These are phyloP conservation scores for Camellia japonica DNA, from an alignment of 148 eudicot genomes.

Conservation along the genomic window DNA sequence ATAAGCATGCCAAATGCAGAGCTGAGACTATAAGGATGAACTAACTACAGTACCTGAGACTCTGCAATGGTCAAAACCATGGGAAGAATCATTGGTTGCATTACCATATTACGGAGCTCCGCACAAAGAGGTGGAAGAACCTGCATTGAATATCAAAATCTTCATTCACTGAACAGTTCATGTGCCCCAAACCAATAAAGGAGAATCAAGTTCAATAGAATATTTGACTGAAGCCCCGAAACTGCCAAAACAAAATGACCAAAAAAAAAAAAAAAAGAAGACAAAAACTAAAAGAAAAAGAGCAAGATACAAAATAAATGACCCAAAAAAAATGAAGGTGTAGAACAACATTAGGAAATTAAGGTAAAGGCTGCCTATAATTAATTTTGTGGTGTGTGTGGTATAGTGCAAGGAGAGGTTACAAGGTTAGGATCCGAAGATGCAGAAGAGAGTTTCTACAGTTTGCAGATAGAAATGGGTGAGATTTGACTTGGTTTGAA, in stretches of 20 bases:
- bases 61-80: conserved; percentile 96
- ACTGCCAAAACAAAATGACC: neutral
- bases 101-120: conserved; percentile 90
- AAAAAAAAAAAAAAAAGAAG: neutral
- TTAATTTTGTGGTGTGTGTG: too few species aligned
- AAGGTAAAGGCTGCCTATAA: too few species aligned
- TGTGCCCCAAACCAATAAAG: neutral
- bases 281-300: neutral
- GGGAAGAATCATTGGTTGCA: conserved; percentile 97
- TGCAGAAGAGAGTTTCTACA: too few species aligned
- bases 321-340: neutral
- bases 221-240: too few species aligned
- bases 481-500: too few species aligned
- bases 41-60: conserved; percentile 67
- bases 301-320: neutral
- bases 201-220: neutral
- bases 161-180: neutral
- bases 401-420: too few species aligned
- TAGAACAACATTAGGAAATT: too few species aligned
- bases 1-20: conserved; percentile 1
- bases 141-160: conserved; percentile 39
- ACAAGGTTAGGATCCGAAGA: too few species aligned
- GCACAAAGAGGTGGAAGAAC: conserved; percentile 99
- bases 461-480: too few species aligned
- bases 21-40: neutral